Evolutionary conservation across 345 rosid species (phyloP), one percentile per base, ranked within the genome.

Genomic region (Eucalyptus globulus): DNA sequence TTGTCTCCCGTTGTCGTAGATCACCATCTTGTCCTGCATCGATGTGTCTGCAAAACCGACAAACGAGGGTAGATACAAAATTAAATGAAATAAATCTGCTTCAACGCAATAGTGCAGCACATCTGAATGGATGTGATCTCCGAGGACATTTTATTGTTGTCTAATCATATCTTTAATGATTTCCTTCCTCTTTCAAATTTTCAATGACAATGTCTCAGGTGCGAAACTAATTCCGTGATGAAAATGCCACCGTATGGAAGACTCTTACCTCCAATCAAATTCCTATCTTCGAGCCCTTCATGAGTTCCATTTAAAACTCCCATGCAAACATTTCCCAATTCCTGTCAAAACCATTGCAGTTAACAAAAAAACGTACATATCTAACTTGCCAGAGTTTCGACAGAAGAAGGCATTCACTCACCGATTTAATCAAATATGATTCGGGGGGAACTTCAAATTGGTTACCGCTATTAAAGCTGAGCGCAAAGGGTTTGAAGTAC

Each of bases 231-330:
- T 0, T 34, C 24, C 60, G 37, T 10, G 26, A n/a, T 50, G 4
- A 14, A 80, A 49, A 44, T 86, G 44, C 45, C 22, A 34, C 31
- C 34, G 1, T 69, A 56, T 11, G 86, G 11, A 88, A 13, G 9
- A 26, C 1, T 9, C 49, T 86, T 89, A 96, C 99, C 99, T 91
- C 99, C 99, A 8, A 98, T 93, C 88, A 98, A 87, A 91, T 96
- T 97, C 24, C 91, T 27, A 89, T 95, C 89, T 21, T 40, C 0
- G 40, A 40, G 1, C 40, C 40, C 40, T 14, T 89, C 95, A 89
- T 95, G 92, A 45, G 97, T 91, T 29, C 99, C 99, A 62, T 98
- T 94, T 56, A 98, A 92, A 81, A 97, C 93, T 91, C 99, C 99
- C 91, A 98, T 89, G 91, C 99, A 98, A 86, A 92, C 99, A 91